Evolutionary conservation across 2,329 filamentous ascomycete species (phyloP).

Genomic region (Fusarium fujikuroi): DNA sequence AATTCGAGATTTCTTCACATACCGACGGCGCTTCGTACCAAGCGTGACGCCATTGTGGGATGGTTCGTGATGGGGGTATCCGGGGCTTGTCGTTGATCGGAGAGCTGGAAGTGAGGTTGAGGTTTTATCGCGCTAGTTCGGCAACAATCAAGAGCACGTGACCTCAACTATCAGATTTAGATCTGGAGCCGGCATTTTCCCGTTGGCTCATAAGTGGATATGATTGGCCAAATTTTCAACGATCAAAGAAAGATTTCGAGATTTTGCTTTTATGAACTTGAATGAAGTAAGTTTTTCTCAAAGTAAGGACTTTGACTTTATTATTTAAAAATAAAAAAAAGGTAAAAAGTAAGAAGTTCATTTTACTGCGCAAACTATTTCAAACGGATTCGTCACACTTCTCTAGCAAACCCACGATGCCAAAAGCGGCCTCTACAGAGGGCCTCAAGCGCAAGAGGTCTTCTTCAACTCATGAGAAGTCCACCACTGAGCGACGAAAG

Average conservation of each 20-base stretch:
- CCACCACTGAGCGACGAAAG: conserved; percentile 63
- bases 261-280: conserved; percentile 38
- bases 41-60: conserved; percentile 94
- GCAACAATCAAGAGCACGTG: conserved; percentile 54
- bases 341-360: not conserved
- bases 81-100: conserved; percentile 57
- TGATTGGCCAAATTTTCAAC: conserved; percentile 48
- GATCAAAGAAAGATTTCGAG: conserved; percentile 47
- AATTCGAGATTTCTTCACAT: conserved; percentile 57
- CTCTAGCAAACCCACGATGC: conserved; percentile 39
- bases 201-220: conserved; percentile 12
- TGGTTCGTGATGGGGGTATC: conserved; percentile 66
- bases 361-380: not conserved
- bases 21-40: conserved; percentile 96
- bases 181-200: conserved; percentile 46
- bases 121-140: conserved; percentile 62
- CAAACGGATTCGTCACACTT: not conserved
- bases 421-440: conserved; percentile 40
- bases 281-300: conserved; percentile 19
- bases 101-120: conserved; percentile 60
- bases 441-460: conserved; percentile 64
- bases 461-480: conserved; percentile 55
- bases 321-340: not conserved
- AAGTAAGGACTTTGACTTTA: not conserved
- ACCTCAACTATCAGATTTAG: conserved; percentile 30